These are phyloP conservation scores for Annulohypoxylon stygium DNA, from an alignment of 495 filamentous ascomycete genomes.

Conservation along the genomic window DNA sequence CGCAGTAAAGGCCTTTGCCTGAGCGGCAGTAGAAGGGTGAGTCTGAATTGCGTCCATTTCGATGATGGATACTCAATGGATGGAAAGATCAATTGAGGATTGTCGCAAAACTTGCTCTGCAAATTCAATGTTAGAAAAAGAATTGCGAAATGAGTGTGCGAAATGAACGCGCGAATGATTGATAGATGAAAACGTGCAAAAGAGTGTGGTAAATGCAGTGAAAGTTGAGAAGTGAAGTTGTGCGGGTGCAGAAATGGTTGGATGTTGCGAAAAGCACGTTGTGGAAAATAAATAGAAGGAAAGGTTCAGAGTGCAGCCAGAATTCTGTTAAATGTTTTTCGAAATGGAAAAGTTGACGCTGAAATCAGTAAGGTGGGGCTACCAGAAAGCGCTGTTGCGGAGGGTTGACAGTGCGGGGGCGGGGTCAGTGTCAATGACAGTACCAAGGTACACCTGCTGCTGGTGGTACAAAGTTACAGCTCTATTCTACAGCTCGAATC, in stretches of 20 bases:
- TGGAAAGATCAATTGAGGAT: background rate
- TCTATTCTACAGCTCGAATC: background rate
- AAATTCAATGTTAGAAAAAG: conserved; percentile 25
- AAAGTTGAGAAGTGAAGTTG: background rate
- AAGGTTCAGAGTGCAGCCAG: background rate
- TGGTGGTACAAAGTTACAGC: background rate
- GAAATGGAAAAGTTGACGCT: background rate
- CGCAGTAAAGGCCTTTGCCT: conserved; percentile 92
- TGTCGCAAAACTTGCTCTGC: background rate
- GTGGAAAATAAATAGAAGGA: background rate
- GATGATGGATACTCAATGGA: conserved; percentile 25
- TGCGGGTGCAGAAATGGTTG: background rate
- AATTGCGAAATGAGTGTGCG: conserved; percentile 2
- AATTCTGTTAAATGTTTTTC: background rate
- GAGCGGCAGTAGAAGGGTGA: conserved; percentile 86
- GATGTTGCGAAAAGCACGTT: background rate
- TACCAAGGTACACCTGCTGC: background rate
- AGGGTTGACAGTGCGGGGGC: background rate
- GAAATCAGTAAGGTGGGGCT: background rate
- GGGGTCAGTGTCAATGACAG: background rate
- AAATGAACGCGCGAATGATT: conserved; percentile 1
- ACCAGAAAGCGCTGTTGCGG: background rate
- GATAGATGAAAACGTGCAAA: background rate
- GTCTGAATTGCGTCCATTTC: conserved; percentile 90
- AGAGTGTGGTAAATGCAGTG: too few relatives aligned